phyloP scores from a whole-genome alignment of 805 yeast genomes.

The Blastobotrys chiropterorum region DNA sequence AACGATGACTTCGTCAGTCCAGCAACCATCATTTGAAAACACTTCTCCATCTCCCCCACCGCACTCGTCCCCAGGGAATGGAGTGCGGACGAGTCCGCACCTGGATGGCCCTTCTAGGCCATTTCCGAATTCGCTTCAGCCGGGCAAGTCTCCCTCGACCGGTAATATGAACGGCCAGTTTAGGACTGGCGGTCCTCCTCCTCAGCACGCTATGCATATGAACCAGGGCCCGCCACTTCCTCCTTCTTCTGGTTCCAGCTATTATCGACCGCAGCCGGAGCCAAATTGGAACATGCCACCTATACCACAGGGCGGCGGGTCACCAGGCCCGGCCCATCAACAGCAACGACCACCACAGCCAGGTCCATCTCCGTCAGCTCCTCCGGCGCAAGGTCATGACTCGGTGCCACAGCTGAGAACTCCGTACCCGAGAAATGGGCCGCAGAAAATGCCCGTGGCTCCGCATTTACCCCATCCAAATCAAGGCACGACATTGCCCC shows the following conservation, averaged over 20 bases:
- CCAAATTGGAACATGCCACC: neutral
- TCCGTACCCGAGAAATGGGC: neutral
- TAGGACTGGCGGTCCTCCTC: neutral
- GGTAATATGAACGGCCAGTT: neutral
- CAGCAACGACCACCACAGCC: neutral
- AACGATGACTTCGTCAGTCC: neutral
- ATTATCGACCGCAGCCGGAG: neutral
- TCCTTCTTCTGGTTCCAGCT: too few relatives aligned
- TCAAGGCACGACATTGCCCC: neutral
- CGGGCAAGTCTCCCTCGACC: neutral
- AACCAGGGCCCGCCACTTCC: neutral
- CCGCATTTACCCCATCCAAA: neutral
- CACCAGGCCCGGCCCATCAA: neutral
- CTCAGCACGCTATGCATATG: neutral
- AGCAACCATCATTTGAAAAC: neutral
- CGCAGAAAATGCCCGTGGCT: neutral
- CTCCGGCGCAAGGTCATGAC: neutral
- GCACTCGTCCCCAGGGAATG: neutral
- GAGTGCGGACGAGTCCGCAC: neutral
- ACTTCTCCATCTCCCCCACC: neutral
- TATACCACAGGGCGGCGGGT: neutral
- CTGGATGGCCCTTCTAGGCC: neutral
- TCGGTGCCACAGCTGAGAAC: neutral
- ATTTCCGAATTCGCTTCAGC: neutral
- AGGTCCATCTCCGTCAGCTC: neutral